Conservation (phyloP, 192 early-diverging fungal species). For the Backusella luteola region DNA sequence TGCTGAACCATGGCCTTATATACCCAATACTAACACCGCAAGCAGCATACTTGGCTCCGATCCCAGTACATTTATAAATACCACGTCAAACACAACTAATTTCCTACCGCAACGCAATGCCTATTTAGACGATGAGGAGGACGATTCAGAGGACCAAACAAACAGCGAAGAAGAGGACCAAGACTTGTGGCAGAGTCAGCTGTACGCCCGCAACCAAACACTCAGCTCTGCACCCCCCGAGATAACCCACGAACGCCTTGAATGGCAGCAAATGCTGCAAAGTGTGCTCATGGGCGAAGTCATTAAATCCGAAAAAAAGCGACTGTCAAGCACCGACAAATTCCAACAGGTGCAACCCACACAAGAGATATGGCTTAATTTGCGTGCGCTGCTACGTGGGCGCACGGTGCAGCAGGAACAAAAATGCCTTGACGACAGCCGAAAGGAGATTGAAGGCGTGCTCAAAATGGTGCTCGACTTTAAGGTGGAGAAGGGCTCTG, state of each 20-base stretch:
- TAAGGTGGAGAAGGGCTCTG: slow-evolving; percentile 19
- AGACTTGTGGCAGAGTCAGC: slow-evolving; percentile 16
- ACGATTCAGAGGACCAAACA: slow-evolving; percentile 7
- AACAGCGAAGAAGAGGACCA: slow-evolving; percentile 16
- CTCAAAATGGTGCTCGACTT: slow-evolving; percentile 68
- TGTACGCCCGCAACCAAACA: slow-evolving; percentile 18
- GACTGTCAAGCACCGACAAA: slow-evolving; percentile 53
- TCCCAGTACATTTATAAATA: not conserved
- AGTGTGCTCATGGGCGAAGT: slow-evolving; percentile 81
- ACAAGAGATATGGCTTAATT: slow-evolving; percentile 69
- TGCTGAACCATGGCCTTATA: slow-evolving; percentile 1
- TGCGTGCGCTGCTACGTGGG: slow-evolving; percentile 63
- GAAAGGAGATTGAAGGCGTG: slow-evolving; percentile 53
- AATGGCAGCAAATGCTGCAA: slow-evolving; percentile 86
- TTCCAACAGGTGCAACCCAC: slow-evolving; percentile 40
- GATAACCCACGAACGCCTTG: slow-evolving; percentile 64
- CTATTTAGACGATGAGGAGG: slow-evolving; percentile 11
- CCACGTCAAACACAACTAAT: not conserved
- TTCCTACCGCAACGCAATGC: not conserved
- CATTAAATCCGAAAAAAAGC: slow-evolving; percentile 81
- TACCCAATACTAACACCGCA: not conserved
- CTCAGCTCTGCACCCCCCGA: slow-evolving; percentile 29
- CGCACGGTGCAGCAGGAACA: slow-evolving; percentile 63
- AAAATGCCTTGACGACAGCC: slow-evolving; percentile 63
- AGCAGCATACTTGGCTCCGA: not conserved